Evolutionary conservation across 169 alveolate genomes (phyloP), one percentile per base, ranked within the genome.

Genomic region (Plasmodium reichenowi): DNA sequence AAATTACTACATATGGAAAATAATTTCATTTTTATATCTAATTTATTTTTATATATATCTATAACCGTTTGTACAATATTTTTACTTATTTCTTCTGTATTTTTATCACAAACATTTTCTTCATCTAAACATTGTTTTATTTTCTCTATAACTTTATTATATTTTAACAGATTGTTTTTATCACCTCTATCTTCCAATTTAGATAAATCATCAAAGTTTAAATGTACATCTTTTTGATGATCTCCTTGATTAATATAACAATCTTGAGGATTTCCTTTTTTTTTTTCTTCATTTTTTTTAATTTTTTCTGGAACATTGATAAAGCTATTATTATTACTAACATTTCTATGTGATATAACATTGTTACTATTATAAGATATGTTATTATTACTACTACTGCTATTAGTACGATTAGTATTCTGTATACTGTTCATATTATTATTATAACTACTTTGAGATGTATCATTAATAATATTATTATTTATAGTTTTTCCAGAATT

Each of bases 1-100:
- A 80, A 71, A 29, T 80, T 80, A 43, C 83, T 67, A 17, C 83
- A 67, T 9, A 80, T 66, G 1, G 90, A 80, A 80, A 80, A 80
- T 56, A 80, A 38, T 7, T 80, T 80, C 83, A 80, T 66, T 45
- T 80, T 80, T 7, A 80, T 68, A 29, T 80, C 90, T 47, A 80
- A 7, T 56, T 80, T 80, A 72, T 80, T 71, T 20, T 24, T 80
- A 54, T 56, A 80, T 3, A 20, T 80, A 15, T 32, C 20, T 67
- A 80, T 80, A 38, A 80, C 90, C 12, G 24, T 58, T 56, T 80
- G 72, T 67, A 80, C 90, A 32, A 80, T 80, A 67, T 54, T 29
- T 68, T 80, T 58, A 38, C 90, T 80, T 20, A 80, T 52, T 9
- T 17, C 29, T 9, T 52, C 17, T 9, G 90, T 80, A 45, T 80